Conservation (phyloP, 202 grass and related monocot genomes). For the Saccharum hybrid region DNA sequence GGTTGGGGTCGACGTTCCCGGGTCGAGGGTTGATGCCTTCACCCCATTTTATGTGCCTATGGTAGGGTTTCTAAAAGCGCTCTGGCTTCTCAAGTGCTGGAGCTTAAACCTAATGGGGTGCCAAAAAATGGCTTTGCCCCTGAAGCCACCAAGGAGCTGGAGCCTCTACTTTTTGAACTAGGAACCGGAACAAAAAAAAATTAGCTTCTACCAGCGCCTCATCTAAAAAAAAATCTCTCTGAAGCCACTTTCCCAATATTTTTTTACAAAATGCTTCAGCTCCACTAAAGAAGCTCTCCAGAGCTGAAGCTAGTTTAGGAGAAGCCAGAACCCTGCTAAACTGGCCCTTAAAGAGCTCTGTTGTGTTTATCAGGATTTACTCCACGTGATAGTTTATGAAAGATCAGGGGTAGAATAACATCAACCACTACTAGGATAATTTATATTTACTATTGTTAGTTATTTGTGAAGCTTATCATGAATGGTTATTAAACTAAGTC, state of each 20-base stretch:
- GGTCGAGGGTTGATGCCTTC: no score
- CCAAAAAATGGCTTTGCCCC: no score
- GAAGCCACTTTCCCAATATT: background rate
- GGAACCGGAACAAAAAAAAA: background rate
- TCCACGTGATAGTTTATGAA: background rate
- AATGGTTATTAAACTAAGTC: constrained; percentile 8
- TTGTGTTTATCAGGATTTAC: background rate
- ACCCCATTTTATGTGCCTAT: background rate
- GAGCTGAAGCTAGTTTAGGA: background rate
- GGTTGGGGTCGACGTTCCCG: no score
- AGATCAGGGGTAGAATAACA: no score
- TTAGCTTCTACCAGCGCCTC: background rate
- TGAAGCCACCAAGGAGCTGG: background rate
- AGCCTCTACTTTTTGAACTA: background rate
- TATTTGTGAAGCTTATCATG: constrained; percentile 4
- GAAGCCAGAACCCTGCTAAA: background rate
- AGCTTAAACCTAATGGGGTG: no score
- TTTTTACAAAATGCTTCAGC: background rate
- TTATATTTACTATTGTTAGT: constrained; percentile 1
- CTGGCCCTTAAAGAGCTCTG: background rate
- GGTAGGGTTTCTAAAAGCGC: background rate
- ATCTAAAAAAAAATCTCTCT: background rate
- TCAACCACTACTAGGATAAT: background rate
- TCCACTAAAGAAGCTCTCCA: background rate
- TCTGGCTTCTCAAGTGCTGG: background rate